A percentile compares a stretch with the other conserved stretches of the same genome.
phyloP scores from a whole-genome alignment of 2,329 filamentous ascomycete genomes.

The Claviceps monticola region DNA sequence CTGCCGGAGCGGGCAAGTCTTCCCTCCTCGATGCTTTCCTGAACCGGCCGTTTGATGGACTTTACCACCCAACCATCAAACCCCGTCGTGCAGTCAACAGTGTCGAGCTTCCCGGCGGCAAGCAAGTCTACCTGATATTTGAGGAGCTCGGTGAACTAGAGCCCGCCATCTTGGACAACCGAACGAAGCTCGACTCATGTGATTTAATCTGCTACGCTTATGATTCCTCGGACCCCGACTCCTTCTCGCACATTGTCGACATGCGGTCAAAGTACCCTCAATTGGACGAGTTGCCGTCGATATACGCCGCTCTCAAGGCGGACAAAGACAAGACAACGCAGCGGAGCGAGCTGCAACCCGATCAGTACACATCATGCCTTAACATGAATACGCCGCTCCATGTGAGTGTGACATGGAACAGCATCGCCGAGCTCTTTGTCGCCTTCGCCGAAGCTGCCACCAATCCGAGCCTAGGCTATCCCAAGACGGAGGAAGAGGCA shows the following conservation, averaged over 20 bases:
- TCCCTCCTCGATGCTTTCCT: constrained; percentile 83
- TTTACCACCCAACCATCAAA: constrained; percentile 90
- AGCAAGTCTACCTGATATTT: constrained; percentile 92
- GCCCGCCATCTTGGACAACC: constrained; percentile 85
- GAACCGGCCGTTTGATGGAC: constrained; percentile 67
- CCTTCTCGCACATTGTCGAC: constrained; percentile 80
- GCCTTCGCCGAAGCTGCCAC: constrained; percentile 82
- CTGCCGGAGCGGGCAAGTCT: constrained; percentile 78
- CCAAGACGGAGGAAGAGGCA: constrained; percentile 75
- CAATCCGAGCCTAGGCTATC: constrained; percentile 76
- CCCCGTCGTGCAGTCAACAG: constrained; percentile 89
- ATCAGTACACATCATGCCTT: constrained; percentile 72
- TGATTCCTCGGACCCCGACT: constrained; percentile 92
- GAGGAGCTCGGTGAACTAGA: constrained; percentile 95
- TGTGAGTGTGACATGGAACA: constrained; percentile 88
- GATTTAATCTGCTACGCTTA: constrained; percentile 93
- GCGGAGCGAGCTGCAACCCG: constrained; percentile 76
- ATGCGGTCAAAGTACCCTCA: constrained; percentile 68
- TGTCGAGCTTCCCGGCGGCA: constrained; percentile 87
- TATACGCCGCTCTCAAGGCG: constrained; percentile 89
- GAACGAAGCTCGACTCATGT: constrained; percentile 77
- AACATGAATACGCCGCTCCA: constrained; percentile 88
- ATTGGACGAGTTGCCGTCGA: constrained; percentile 75
- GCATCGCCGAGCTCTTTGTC: constrained; percentile 88
- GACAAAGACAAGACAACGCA: constrained; percentile 97